These are phyloP conservation scores for Halophytophthora polymorphica DNA, from an alignment of 352 stramenopile genomes.

Conservation along the genomic window DNA sequence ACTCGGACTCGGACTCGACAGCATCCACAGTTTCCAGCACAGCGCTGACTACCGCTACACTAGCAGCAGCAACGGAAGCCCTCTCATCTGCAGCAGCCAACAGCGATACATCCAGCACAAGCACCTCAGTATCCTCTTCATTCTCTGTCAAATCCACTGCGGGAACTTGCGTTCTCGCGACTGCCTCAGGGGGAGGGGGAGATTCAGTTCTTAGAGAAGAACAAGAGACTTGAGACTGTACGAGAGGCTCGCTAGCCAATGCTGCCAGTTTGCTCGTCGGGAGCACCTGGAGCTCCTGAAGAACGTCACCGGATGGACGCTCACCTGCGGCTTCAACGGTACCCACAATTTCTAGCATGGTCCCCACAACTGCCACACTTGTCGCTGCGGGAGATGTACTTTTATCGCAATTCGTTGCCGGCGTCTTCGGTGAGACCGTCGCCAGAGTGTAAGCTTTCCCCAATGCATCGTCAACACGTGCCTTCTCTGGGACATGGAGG, in stretches of 20 bases:
- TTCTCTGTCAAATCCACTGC: no score
- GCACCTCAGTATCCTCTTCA: constrained; percentile 5
- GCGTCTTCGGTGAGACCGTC: no score
- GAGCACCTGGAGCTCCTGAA: background rate
- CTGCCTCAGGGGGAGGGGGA: no score
- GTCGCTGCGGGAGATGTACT: background rate
- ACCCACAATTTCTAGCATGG: background rate
- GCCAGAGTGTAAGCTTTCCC: no score
- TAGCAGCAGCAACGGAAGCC: constrained; percentile 16
- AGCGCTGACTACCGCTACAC: constrained; percentile 12
- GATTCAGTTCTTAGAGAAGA: no score
- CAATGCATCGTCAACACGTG: no score
- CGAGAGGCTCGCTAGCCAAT: no score
- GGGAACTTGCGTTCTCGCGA: no score
- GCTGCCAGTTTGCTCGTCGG: background rate
- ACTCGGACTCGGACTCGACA: background rate
- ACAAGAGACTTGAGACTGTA: no score
- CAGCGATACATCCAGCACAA: constrained; percentile 6
- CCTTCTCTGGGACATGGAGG: no score
- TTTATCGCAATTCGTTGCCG: background rate
- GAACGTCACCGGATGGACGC: background rate
- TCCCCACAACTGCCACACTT: background rate
- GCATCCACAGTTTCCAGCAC: background rate
- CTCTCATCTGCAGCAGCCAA: background rate
- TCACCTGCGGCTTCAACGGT: background rate